Percentiles rank a stretch among this genome's conserved stretches.
phyloP scores from a whole-genome alignment of 2,329 filamentous ascomycete species.

The Clonostachys chloroleuca region DNA sequence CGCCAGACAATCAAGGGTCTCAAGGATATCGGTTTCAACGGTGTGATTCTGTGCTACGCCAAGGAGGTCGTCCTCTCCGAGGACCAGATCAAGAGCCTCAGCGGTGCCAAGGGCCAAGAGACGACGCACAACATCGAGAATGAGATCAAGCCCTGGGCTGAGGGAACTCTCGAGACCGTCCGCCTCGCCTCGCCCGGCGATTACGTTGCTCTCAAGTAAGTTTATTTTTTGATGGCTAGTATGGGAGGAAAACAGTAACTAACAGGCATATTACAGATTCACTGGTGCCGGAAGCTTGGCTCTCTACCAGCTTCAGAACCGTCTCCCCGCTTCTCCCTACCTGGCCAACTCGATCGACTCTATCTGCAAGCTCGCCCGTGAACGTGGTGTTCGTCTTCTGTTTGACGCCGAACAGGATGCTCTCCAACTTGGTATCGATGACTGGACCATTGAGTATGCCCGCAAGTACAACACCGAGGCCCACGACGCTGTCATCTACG shows the following conservation, averaged over 20 bases:
- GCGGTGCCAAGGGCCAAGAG: slow-evolving; percentile 38
- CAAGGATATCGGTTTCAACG: slow-evolving; percentile 72
- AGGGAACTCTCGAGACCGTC: slow-evolving; percentile 72
- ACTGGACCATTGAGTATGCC: slow-evolving; percentile 76
- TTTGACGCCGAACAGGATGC: slow-evolving; percentile 84
- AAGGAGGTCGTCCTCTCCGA: slow-evolving; percentile 71
- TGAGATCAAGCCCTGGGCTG: slow-evolving; percentile 68
- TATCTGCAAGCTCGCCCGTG: slow-evolving; percentile 68
- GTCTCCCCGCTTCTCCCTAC: slow-evolving; percentile 54
- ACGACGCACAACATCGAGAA: slow-evolving; percentile 42
- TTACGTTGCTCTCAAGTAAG: slow-evolving; percentile 61
- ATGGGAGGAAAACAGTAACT: not conserved
- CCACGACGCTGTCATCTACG: slow-evolving; percentile 68
- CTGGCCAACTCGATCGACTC: slow-evolving; percentile 68
- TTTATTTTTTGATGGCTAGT: not conserved
- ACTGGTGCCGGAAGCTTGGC: slow-evolving; percentile 77
- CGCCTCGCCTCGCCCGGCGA: slow-evolving; percentile 58
- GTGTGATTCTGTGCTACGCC: slow-evolving; percentile 82
- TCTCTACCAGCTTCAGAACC: slow-evolving; percentile 61
- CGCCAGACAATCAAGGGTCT: slow-evolving; percentile 58
- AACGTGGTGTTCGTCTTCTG: slow-evolving; percentile 67
- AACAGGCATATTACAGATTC: slow-evolving; percentile 45
- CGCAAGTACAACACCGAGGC: slow-evolving; percentile 66
- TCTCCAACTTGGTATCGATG: slow-evolving; percentile 75
- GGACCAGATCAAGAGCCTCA: slow-evolving; percentile 38